Evolutionary conservation across 352 stramenopile species (phyloP).

Genomic region (Phytophthora palmivora): DNA sequence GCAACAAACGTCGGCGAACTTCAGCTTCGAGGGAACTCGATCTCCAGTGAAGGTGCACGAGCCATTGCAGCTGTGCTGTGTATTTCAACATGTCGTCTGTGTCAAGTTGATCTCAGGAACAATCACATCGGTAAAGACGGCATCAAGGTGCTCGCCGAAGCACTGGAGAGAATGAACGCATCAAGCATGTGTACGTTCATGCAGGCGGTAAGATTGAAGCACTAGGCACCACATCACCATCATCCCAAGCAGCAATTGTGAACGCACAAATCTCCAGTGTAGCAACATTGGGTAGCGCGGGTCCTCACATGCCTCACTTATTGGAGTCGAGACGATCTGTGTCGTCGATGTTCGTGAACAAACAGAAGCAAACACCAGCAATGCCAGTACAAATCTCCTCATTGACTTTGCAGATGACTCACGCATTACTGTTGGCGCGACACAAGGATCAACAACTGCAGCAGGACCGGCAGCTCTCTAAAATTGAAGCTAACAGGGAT

Average conservation of each 20-base stretch:
- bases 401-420: conserved; percentile 39
- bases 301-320: conserved; percentile 48
- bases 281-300: conserved; percentile 30
- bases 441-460: conserved; percentile 18
- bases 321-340: conserved; percentile 94
- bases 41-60: conserved; percentile 92
- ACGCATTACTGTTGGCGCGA: conserved; percentile 14
- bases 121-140: conserved; percentile 94
- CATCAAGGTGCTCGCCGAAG: conserved; percentile 93
- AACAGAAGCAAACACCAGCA: conserved; percentile 23
- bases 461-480: conserved; percentile 49
- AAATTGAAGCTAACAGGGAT: conserved; percentile 67
- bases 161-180: conserved; percentile 93
- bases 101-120: conserved; percentile 90
- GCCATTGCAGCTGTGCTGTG: conserved; percentile 93
- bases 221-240: conserved; percentile 72
- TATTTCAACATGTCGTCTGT: conserved; percentile 73
- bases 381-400: conserved; percentile 30
- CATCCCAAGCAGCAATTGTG: conserved; percentile 38
- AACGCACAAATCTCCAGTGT: conserved; percentile 62
- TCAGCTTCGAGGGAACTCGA: conserved; percentile 91
- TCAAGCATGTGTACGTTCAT: conserved; percentile 97
- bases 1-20: conserved; percentile 92
- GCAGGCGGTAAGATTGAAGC: conserved; percentile 96
- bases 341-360: conserved; percentile 95